These are phyloP conservation scores for Amauroascus verrucosus DNA, from an alignment of 2,329 filamentous ascomycete species.

Conservation along the genomic window DNA sequence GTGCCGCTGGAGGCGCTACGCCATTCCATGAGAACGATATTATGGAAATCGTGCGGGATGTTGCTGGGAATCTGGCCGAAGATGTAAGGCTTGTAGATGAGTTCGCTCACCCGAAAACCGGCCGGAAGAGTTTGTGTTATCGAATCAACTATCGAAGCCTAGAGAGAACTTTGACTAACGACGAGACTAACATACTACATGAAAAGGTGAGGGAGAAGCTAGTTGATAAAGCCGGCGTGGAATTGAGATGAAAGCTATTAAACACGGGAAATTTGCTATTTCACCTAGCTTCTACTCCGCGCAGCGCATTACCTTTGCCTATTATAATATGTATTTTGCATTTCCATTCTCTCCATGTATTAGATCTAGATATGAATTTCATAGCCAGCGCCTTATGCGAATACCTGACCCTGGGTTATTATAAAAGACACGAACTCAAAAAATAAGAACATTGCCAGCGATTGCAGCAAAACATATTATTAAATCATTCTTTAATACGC, in stretches of 20 bases:
- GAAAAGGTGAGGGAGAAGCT: conserved; percentile 54
- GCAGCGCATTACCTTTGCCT: background rate
- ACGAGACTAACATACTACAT: conserved; percentile 69
- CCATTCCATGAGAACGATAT: conserved; percentile 88
- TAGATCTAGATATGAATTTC: too few relatives aligned
- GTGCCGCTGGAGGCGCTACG: conserved; percentile 30
- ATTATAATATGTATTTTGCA: background rate
- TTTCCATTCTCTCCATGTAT: background rate
- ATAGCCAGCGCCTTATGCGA: too few relatives aligned
- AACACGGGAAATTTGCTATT: background rate
- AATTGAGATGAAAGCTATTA: conserved; percentile 50
- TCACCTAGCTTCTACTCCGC: background rate
- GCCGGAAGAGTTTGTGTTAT: conserved; percentile 77
- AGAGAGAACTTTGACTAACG: conserved; percentile 78
- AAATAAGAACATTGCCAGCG: background rate
- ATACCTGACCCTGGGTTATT: background rate
- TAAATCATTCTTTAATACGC: background rate
- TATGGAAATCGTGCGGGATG: conserved; percentile 83
- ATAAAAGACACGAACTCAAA: background rate
- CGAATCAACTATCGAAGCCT: conserved; percentile 87
- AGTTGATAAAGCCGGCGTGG: conserved; percentile 63
- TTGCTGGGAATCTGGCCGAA: conserved; percentile 75
- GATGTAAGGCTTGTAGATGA: conserved; percentile 76
- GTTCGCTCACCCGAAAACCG: conserved; percentile 79
- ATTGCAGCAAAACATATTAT: background rate